phyloP scores from a whole-genome alignment of 1,284 basidiomycete species.

The Irpex sp. region DNA sequence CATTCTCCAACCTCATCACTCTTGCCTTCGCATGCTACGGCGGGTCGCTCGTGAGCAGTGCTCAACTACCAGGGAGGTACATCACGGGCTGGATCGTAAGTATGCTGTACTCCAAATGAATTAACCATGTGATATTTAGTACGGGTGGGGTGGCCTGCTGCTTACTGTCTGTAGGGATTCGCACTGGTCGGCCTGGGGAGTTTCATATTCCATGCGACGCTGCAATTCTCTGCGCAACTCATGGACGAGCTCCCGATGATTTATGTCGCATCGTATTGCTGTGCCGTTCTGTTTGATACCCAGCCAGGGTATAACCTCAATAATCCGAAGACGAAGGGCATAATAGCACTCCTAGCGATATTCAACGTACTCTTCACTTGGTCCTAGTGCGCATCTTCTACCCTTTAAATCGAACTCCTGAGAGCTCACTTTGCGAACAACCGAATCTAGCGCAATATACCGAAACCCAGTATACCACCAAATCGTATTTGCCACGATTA shows the following conservation, averaged over 20 bases:
- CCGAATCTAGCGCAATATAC: constrained; percentile 39
- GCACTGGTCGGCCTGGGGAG: constrained; percentile 58
- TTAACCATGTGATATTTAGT: constrained; percentile 14
- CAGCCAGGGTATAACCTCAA: constrained; percentile 41
- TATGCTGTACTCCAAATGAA: neutral
- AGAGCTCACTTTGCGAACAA: neutral
- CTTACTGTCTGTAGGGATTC: constrained; percentile 38
- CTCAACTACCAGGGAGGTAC: constrained; percentile 47
- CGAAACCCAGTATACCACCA: constrained; percentile 68
- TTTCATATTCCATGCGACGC: constrained; percentile 63
- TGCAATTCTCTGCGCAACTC: constrained; percentile 63
- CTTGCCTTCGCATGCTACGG: constrained; percentile 46
- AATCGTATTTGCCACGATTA: constrained; percentile 49
- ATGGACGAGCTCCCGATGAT: constrained; percentile 72
- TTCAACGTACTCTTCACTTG: constrained; percentile 57
- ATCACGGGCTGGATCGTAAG: constrained; percentile 44
- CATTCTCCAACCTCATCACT: constrained; percentile 57
- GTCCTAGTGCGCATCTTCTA: constrained; percentile 48
- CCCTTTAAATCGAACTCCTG: neutral
- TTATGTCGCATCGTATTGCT: constrained; percentile 48
- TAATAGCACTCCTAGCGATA: constrained; percentile 36
- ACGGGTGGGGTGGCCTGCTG: neutral
- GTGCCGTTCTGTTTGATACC: constrained; percentile 54
- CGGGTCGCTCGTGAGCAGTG: constrained; percentile 27
- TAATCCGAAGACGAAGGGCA: constrained; percentile 28